These are phyloP conservation scores for Helenozyma rhizophorensis DNA, from an alignment of 805 yeast species.

Conservation along the genomic window DNA sequence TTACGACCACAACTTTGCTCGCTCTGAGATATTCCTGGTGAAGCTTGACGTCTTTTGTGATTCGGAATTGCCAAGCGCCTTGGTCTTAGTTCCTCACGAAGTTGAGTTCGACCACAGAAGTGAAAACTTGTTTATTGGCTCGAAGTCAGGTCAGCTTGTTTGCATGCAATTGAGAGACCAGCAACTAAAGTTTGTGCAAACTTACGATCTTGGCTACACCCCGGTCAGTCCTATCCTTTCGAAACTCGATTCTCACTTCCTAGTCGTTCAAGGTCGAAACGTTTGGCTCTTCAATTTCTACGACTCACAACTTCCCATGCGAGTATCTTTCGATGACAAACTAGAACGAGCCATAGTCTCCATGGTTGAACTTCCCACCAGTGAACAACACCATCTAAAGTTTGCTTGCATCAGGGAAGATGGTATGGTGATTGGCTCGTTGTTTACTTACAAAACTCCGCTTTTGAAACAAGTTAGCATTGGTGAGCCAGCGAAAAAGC, in stretches of 20 bases:
- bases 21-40: no score
- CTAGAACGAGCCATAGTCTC: conserved; percentile 23
- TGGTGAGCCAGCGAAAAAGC: conserved; percentile 30
- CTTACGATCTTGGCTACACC: conserved; percentile 23
- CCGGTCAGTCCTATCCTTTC: conserved; percentile 19
- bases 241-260: conserved; percentile 15
- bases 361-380: conserved; percentile 14
- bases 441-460: conserved; percentile 22
- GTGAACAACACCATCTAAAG: conserved; percentile 5
- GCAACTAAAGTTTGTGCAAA: conserved; percentile 10
- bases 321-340: conserved; percentile 33
- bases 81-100: conserved; percentile 8
- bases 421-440: conserved; percentile 28
- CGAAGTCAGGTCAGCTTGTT: conserved; percentile 29
- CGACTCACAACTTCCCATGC: conserved; percentile 23
- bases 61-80: no score
- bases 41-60: no score
- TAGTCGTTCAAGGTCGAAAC: conserved; percentile 22
- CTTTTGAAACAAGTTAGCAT: conserved; percentile 25
- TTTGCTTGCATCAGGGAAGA: conserved; percentile 30
- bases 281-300: conserved; percentile 31
- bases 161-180: conserved; percentile 9
- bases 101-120: not conserved
- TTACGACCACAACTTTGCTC: no score
- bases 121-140: conserved; percentile 22